Evolutionary conservation across 1,284 basidiomycete genomes (phyloP).

Genomic region (Ustilago trichophora): DNA sequence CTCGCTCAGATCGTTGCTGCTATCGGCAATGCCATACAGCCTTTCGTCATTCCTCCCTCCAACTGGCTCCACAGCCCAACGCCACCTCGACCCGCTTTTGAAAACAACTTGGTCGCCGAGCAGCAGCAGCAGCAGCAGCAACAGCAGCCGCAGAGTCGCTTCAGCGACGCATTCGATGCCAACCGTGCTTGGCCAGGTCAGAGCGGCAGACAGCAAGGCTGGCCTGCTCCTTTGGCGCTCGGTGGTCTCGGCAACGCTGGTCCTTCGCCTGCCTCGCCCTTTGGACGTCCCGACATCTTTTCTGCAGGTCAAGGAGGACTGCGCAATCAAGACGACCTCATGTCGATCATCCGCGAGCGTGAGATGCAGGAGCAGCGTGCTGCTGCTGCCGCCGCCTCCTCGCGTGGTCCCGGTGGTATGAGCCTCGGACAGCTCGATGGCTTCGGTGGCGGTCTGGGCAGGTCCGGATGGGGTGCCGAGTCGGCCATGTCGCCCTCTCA

Average conservation of each 20-base stretch:
- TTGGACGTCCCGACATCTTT: constrained; percentile 29
- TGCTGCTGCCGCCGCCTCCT: constrained; percentile 34
- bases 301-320: constrained; percentile 22
- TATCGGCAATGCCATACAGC: constrained; percentile 60
- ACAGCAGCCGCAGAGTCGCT: constrained; percentile 27
- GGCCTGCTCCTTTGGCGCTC: constrained; percentile 28
- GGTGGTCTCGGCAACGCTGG: constrained; percentile 23
- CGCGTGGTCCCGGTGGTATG: constrained; percentile 31
- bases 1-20: constrained; percentile 65
- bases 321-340: constrained; percentile 50
- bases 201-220: constrained; percentile 26
- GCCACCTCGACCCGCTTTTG: constrained; percentile 14
- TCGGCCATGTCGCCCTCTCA: constrained; percentile 29
- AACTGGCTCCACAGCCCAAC: constrained; percentile 33
- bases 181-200: constrained; percentile 20
- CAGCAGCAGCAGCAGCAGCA: constrained; percentile 16
- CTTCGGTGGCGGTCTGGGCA: constrained; percentile 27
- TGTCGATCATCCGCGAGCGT: constrained; percentile 47
- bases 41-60: constrained; percentile 65
- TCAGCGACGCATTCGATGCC: constrained; percentile 22
- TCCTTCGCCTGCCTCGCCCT: constrained; percentile 38
- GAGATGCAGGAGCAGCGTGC: constrained; percentile 54
- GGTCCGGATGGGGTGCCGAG: constrained; percentile 35
- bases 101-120: constrained; percentile 13
- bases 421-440: constrained; percentile 35